Base-by-base conservation (phyloP, 768 basidiomycete species). In the Chalciporus pseudorubinellus region DNA sequence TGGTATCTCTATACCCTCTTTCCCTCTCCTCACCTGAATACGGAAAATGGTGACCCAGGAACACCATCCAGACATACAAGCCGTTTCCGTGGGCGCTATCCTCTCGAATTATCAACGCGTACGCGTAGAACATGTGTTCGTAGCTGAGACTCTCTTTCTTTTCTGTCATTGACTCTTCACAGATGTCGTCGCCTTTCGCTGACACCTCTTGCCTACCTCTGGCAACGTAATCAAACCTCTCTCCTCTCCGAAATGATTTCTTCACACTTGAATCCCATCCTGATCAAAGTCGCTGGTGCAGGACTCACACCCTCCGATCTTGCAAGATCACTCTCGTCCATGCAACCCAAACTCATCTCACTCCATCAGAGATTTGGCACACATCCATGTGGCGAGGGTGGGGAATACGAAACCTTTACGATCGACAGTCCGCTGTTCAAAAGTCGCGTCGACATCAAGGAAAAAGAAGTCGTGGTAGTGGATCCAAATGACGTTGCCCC, bases 31-130 rank as follows among this genome's bases (percentile, higher is more conserved):
- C 49, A 40, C 28, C 50, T 61, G 4, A 11, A 48, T 29, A 33
- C 6, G 31, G 34, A 24, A 3, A 19, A 19, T 10, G 31, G 5
- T 50, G 21, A 29, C 19, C 26, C 57, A 95, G 93, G 66, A 72
- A 11, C 74, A 76, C 43, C 89, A 93, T 67, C 92, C 93, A 3
- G 87, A 92, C 47, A 70, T 94, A 19, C 74, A 85, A 67, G 95
- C 84, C 9, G 88, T 98, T 21, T 90, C 95, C 9, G 92, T 95
- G 19, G 97, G 97, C 3, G 95, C 97, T 6, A 99, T 99, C 53
- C 80, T 98, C 28, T 98, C 97, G 24, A 95, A 92, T 65, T 99
- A 99, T 64, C 97, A 99, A 62, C 82, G 97, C 21, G 86, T 98
- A 16, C 83, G 97, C 48, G 94, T 99, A 12, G 97, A 99, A 71